These are phyloP conservation scores for Pontederia crassipes DNA, from an alignment of 176 grass and related monocot species.

Conservation along the genomic window DNA sequence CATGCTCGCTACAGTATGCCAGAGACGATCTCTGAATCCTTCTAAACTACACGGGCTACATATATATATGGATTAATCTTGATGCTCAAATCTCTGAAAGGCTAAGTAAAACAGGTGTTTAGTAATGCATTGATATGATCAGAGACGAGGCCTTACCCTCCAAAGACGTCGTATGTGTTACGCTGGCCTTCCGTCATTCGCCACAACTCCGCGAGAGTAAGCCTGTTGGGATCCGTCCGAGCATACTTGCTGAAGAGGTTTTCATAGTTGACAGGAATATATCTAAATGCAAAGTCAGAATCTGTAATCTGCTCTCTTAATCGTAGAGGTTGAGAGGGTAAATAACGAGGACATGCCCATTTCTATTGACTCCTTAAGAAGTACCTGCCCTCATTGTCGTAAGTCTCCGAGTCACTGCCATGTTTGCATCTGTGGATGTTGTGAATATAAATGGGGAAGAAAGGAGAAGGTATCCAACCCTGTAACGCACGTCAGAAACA, in stretches of 20 bases:
- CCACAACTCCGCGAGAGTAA: constrained; percentile 48
- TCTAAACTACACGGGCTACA: no score
- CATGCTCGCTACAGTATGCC: no score
- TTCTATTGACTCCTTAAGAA: background rate
- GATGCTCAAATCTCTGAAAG: no score
- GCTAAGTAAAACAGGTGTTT: no score
- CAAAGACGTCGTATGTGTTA: constrained; percentile 36
- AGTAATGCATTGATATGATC: background rate
- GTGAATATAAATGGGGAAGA: constrained; percentile 70
- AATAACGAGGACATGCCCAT: background rate
- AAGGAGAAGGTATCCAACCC: constrained; percentile 58
- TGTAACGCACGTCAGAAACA: background rate
- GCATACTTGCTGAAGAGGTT: constrained; percentile 90
- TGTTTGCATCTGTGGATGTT: constrained; percentile 85
- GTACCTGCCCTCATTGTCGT: constrained; percentile 68
- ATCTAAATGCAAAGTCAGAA: constrained; percentile 22
- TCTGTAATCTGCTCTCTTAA: background rate
- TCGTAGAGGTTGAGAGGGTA: background rate
- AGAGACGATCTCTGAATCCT: no score
- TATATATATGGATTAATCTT: no score
- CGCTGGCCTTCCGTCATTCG: constrained; percentile 53
- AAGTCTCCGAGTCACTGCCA: constrained; percentile 64
- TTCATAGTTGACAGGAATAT: constrained; percentile 70
- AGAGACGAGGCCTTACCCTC: constrained; percentile 27
- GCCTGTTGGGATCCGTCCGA: constrained; percentile 37